Evolutionary conservation across 495 filamentous ascomycete species (phyloP), one percentile per base, ranked within the genome.

Genomic region (Thermothielavioides terrestris): DNA sequence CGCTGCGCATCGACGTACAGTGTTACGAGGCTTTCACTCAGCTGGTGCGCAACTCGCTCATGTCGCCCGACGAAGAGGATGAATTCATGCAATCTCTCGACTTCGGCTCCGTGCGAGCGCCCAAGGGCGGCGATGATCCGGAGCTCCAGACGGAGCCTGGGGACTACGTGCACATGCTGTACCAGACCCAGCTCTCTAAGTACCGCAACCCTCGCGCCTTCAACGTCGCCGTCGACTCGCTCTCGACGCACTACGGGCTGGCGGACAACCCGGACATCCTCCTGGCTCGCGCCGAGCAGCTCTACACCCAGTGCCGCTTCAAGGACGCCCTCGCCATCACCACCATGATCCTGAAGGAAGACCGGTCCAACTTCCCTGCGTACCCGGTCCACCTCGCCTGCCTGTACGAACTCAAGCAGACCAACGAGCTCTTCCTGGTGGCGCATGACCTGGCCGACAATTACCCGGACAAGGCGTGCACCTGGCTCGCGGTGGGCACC

Each of bases 1-100:
- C 92, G 6, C 87, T 97, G 35, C 77, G 86, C 40, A 96, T 99
- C 60, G 94, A 99, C 63, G 89, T 97, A 6, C 90, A 96, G 63
- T 99, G 92, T 66, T 97, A 94, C 60, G 92, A 99, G 63, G 92
- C 92, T 3, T 97, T 97, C 60, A 90, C 95, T 50, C 89, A 95
- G 66, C 77, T 99, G 42, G 95, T 96, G 85, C 89, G 90, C 71
- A 97, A 97, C 66, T 85, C 84, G 17, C 78, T 97, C 22, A 94
- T 99, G 88, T 89, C 90, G n/a, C 91, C 94, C 2, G 84, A 89
- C 32, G 94, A 99, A 65, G 92, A 99, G 63, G 89, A 92, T 76
- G 75, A 84, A 31, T 96, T 99, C 53, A 76, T 99, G 26, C 86
- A 91, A 53, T 87, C 85, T 20, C 74, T 99, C 10, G 87, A 95